Conservation (phyloP, 2,329 filamentous ascomycete genomes). For the Venturia effusa region DNA sequence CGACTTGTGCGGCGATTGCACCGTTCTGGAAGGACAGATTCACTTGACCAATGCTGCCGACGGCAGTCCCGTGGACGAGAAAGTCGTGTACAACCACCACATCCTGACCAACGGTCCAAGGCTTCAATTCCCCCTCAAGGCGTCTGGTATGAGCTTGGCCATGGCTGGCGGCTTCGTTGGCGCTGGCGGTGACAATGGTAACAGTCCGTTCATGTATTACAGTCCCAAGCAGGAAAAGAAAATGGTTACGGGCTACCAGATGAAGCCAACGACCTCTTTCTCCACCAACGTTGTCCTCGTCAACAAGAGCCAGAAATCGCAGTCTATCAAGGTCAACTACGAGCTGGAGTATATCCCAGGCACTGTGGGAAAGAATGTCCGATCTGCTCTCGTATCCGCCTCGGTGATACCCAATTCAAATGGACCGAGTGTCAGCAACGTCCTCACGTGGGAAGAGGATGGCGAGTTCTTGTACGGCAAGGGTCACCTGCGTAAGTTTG, state of each 20-base stretch:
- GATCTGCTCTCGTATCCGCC: neutral
- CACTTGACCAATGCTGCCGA: conserved; percentile 2
- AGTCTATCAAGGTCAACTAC: conserved; percentile 2
- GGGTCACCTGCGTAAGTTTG: conserved; percentile 7
- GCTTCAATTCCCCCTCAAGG: neutral
- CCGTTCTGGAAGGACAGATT: conserved; percentile 3
- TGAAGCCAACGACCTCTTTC: neutral
- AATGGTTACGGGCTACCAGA: neutral
- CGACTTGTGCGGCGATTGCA: conserved; percentile 1
- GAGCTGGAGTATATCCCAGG: conserved; percentile 3
- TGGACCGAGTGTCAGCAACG: neutral
- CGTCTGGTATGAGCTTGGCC: neutral
- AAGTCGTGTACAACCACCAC: conserved; percentile 4
- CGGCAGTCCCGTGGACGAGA: neutral
- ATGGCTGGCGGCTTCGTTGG: conserved; percentile 9
- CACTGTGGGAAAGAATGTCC: neutral
- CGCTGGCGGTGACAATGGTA: conserved; percentile 7
- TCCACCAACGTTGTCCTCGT: conserved; percentile 3
- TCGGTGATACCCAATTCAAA: neutral
- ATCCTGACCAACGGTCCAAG: conserved; percentile 7
- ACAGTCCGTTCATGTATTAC: conserved; percentile 5
- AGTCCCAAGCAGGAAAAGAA: neutral
- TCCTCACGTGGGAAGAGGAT: neutral
- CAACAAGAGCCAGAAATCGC: neutral
- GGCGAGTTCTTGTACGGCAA: neutral